Base-by-base conservation (phyloP, 306 rosid genomes). In the Phaseolus lunatus region DNA sequence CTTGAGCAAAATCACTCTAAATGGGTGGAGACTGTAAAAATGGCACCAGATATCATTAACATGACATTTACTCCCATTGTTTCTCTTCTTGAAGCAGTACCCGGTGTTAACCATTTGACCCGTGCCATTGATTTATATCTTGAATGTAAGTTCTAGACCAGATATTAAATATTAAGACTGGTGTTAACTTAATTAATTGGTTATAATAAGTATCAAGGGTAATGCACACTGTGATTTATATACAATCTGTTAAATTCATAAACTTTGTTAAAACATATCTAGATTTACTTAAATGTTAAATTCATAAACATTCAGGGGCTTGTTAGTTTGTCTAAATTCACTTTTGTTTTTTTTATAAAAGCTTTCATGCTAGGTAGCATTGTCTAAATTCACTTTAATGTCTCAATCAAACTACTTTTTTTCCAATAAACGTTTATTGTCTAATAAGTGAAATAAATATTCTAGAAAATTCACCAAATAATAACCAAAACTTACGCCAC, bases 41-140 rank as follows among this genome's bases (percentile, higher is more conserved):
- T 73, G 72, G 96, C 98, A 7, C 98, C 99, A 24, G 99, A 96
- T 80, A 93, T 96, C 79, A 88, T 96, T 81, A 89, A 96, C 88
- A 96, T 96, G 99, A 89, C 90, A 31, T 96, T 96, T 85, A 87
- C 92, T 27, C 97, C 98, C 69, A 92, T 96, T 29, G 97, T 87
- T 67, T 91, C 99, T 81, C 85, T 96, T 85, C 90, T 96, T 73
- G 93, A 96, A 80, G 99, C 88, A 67, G 88, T 91, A 26, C 94
- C 87, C 0, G 97, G 98, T 39, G 86, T 85, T 73, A 92, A 89
- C 87, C 94, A 92, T 84, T 84, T 96, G 84, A 48, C 83, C 10
- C 97, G 97, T 56, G 99, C 99, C 27, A 91, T 92, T 76, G 99
- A 96, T 53, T 82, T 92, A 78, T 96, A 96, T 83, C 83, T 96